Percentiles rank a stretch among this genome's conserved stretches.
Conservation (phyloP, 305 asterid genomes). For the Fraxinus angustifolia region DNA sequence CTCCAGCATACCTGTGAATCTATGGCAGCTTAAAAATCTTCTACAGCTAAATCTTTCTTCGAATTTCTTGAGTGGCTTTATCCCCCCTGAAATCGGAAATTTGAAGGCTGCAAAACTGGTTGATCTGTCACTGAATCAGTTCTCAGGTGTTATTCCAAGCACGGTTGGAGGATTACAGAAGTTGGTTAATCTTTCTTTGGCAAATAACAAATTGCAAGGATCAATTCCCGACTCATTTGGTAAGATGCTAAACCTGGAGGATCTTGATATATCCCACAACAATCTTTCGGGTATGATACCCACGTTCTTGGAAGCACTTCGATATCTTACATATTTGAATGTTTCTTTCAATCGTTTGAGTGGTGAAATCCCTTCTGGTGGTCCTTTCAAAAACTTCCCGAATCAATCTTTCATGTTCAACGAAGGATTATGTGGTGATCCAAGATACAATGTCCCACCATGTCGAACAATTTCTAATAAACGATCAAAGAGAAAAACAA, state of each 20-base stretch:
- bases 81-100: constrained; percentile 16
- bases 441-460: constrained; percentile 19
- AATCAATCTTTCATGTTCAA: constrained; percentile 20
- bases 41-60: constrained; percentile 20
- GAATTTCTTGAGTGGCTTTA: constrained; percentile 15
- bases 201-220: constrained; percentile 22
- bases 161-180: constrained; percentile 9
- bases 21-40: constrained; percentile 24
- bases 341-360: constrained; percentile 29
- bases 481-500: neutral
- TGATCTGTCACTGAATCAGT: constrained; percentile 25
- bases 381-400: constrained; percentile 18
- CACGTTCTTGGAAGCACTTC: constrained; percentile 13
- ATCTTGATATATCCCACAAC: constrained; percentile 25
- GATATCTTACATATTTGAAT: constrained; percentile 16
- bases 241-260: constrained; percentile 1
- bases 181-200: constrained; percentile 15
- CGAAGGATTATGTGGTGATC: constrained; percentile 29
- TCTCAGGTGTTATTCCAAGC: constrained; percentile 23
- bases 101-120: neutral
- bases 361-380: constrained; percentile 28
- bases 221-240: constrained; percentile 22
- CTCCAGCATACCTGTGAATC: constrained; percentile 21
- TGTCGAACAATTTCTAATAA: constrained; percentile 1
- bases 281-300: constrained; percentile 26